Base-by-base conservation (phyloP, 1,284 basidiomycete species). In the Leccinum ponderosum region DNA sequence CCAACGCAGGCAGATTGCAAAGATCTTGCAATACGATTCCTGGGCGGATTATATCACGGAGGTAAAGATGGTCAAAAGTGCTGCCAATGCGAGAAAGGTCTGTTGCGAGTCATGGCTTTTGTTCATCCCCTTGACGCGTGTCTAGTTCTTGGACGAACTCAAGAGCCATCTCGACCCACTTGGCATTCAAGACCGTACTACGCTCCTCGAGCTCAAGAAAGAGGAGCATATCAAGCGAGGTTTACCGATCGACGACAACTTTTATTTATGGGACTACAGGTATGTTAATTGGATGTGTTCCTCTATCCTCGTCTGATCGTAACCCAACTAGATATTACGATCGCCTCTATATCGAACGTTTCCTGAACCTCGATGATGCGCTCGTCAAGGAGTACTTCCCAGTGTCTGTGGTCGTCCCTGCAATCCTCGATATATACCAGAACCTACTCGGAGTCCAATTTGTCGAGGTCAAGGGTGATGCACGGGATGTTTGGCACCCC, bases 351-450 rank as follows among this genome's bases (percentile, higher is more conserved):
- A 78, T 88, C 56, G 89, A 93, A 72, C 78, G 83, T 67, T 79
- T 79, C 20, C 78, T 92, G 2, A 78, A 82, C 51, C 79, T 93
- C 37, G 90, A 94, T 67, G 87, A 91, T 63, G 82, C 83, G 56
- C 78, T 88, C 14, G 85, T 93, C 64, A 93, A 93, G 75, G 89
- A 94, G 69, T 92, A 93, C 72, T 93, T 94, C 82, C 90, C 91
- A 3, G 92, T 94, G 3, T 80, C 85, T 0, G 82, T 86, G n/a
- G 87, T 94, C 48, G 87, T 94, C 2, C 87, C 90, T 4, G 81
- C 87, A 0, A 91, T 94, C 64, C 79, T 94, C 39, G 77, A 85
- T 27, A 91, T 93, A 67, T 94, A 94, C 72, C 89, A 93, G 72
- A 83, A 83, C 62, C 77, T 94, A 35, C 82, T 94, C 14, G 83